Base-by-base conservation (phyloP, 1,284 basidiomycete species). In the Puccinia polysora region DNA sequence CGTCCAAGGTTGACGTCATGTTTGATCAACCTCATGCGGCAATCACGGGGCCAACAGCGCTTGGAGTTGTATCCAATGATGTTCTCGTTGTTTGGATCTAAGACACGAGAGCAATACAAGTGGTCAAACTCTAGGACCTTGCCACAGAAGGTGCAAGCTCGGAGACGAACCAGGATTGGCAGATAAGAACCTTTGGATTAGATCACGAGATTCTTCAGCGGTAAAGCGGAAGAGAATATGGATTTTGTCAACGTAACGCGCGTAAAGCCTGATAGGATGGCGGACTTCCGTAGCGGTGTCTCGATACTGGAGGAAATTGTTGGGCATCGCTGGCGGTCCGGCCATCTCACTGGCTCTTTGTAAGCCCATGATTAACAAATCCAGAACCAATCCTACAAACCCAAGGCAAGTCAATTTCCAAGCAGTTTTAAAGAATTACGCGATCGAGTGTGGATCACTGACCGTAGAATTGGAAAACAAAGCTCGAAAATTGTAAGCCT, bases 61-160 rank as follows among this genome's bases (percentile, higher is more conserved):
- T 95, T 95, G 83, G 97, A 97, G 83, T 97, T 97, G 82, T 97
- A 99, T 1, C 95, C 95, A 75, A 97, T 95, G 75, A 98, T 89
- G 77, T 97, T 97, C 82, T 95, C 94, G 82, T 98, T 98, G 68
- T 79, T 78, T 59, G 78, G 79, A 70, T 79, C 78, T 28, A 53
- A 36, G 30, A 23, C 18, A 40, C 28, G 36, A 2, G 25, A 5
- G 43, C 15, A 15, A 14, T 47, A 43, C 23, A 12, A 53, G n/a
- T 32, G 38, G 50, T 34, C 38, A 53, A 50, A 47, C 14, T 43
- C 43, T n/a, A 30, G n/a, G 43, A 36, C 18, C 25, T 15, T 23
- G 45, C 47, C 97, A 10, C 95, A 95, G 81, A 97, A 94, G 12
- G 94, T 95, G 79, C 97, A 94, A 28, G 93, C 94, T 92, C 75